A percentile compares a stretch with the other conserved stretches of the same genome.
Evolutionary conservation across 345 rosid species (phyloP).

Genomic region (Aquilaria yunnanensis): DNA sequence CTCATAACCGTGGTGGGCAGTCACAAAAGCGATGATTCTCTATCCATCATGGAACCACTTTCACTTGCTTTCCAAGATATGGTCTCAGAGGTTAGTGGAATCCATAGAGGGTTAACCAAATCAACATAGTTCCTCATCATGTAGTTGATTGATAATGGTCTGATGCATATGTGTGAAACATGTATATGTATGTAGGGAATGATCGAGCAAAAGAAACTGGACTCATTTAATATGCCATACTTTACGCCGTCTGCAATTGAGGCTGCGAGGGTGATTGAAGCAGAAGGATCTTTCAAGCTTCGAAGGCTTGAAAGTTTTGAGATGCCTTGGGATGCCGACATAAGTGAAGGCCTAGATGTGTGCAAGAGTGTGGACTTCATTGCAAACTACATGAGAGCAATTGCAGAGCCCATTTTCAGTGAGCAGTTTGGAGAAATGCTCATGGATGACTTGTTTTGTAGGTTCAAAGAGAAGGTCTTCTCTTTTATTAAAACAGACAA

Average conservation of each 20-base stretch:
- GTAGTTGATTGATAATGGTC: neutral
- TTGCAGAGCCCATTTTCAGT: slow-evolving; percentile 9
- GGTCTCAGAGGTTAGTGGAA: slow-evolving; percentile 24
- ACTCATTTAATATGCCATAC: slow-evolving; percentile 33
- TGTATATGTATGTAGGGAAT: slow-evolving; percentile 22
- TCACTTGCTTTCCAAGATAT: slow-evolving; percentile 25
- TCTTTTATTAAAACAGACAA: too few species aligned
- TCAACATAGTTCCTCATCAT: neutral
- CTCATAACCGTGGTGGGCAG: slow-evolving; percentile 33
- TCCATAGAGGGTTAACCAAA: too few species aligned
- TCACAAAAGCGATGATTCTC: slow-evolving; percentile 18
- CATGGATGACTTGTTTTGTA: slow-evolving; percentile 14
- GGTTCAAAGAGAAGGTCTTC: neutral
- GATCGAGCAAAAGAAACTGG: slow-evolving; percentile 29
- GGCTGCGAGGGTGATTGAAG: slow-evolving; percentile 17
- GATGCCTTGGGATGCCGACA: neutral
- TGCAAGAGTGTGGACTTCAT: neutral
- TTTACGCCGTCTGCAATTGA: slow-evolving; percentile 29
- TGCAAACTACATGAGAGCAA: slow-evolving; percentile 12
- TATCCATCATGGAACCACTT: slow-evolving; percentile 19
- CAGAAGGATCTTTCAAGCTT: slow-evolving; percentile 33
- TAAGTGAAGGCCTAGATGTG: neutral
- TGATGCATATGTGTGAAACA: neutral
- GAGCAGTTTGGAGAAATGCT: slow-evolving; percentile 14
- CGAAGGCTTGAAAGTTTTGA: slow-evolving; percentile 19